These are phyloP conservation scores for Rhodomyrtus tomentosa DNA, from an alignment of 345 rosid species.

Conservation along the genomic window DNA sequence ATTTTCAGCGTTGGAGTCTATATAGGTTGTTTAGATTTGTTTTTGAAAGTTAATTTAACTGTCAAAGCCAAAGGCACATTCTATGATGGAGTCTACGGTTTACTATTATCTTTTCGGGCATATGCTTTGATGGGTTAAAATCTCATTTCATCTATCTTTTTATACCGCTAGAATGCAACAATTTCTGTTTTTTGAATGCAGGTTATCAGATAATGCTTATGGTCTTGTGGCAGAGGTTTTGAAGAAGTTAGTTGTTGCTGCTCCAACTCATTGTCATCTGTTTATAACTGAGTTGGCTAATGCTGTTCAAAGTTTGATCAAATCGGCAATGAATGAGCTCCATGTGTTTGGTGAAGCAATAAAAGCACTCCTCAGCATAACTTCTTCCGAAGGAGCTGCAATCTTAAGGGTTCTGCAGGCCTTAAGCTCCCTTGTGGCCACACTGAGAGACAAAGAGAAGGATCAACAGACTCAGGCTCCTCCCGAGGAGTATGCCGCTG, in stretches of 20 bases:
- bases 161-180: neutral
- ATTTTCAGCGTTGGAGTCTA: neutral
- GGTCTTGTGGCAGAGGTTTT: conserved; percentile 82
- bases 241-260: conserved; percentile 72
- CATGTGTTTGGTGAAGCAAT: conserved; percentile 72
- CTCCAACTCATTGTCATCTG: conserved; percentile 71
- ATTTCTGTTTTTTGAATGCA: conserved; percentile 8
- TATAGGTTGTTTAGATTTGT: neutral
- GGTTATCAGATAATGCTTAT: conserved; percentile 92
- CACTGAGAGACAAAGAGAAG: conserved; percentile 48
- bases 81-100: neutral
- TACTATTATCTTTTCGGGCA: neutral
- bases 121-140: neutral
- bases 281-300: conserved; percentile 75
- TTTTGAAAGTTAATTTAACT: neutral
- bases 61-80: neutral
- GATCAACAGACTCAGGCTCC: conserved; percentile 32
- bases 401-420: conserved; percentile 88
- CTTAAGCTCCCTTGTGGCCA: conserved; percentile 61
- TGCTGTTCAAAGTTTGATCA: conserved; percentile 57
- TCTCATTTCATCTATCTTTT: neutral
- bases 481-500: conserved; percentile 40
- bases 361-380: conserved; percentile 60
- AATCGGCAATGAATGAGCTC: conserved; percentile 74
- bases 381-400: conserved; percentile 88